phyloP scores from a whole-genome alignment of 495 filamentous ascomycete genomes.

The Neurospora hispaniola region DNA sequence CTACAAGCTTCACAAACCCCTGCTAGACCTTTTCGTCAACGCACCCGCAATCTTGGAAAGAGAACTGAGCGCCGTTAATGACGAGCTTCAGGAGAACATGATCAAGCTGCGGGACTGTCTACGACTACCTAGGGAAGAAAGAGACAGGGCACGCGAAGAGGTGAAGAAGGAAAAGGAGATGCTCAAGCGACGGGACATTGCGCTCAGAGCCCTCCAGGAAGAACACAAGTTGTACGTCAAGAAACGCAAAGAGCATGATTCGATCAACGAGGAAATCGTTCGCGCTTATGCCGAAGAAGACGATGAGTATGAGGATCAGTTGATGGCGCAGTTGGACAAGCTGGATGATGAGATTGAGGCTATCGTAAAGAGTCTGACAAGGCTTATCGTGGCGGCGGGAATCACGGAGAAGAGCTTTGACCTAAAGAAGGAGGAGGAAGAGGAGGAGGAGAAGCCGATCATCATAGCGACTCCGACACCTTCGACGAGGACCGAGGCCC shows the following conservation, averaged over 20 bases:
- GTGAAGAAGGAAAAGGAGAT: slow-evolving; percentile 19
- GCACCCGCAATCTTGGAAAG: slow-evolving; percentile 23
- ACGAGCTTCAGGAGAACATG: slow-evolving; percentile 21
- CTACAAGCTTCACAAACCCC: slow-evolving; percentile 15
- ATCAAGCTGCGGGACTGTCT: slow-evolving; percentile 3
- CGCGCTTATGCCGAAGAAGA: slow-evolving; percentile 27
- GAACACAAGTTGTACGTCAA: slow-evolving; percentile 21
- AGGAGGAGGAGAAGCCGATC: slow-evolving; percentile 11
- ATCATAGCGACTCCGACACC: slow-evolving; percentile 5
- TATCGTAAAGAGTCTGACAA: slow-evolving; percentile 18
- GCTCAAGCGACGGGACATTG: neutral
- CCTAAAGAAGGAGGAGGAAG: slow-evolving; percentile 19
- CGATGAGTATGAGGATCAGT: slow-evolving; percentile 30
- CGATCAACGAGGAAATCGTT: slow-evolving; percentile 24
- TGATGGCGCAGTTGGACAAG: slow-evolving; percentile 19
- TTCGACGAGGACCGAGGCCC: neutral
- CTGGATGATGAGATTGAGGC: slow-evolving; percentile 21
- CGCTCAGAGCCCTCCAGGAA: slow-evolving; percentile 18
- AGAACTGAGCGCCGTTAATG: slow-evolving; percentile 16
- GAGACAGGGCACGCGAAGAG: slow-evolving; percentile 24
- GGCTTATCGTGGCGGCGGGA: slow-evolving; percentile 22
- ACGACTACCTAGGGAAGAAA: slow-evolving; percentile 17
- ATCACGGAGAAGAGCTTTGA: slow-evolving; percentile 19
- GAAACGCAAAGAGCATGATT: slow-evolving; percentile 21
- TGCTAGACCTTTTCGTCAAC: slow-evolving; percentile 24